phyloP scores from a whole-genome alignment of 2,329 filamentous ascomycete genomes.

The Paraphoma sp. region DNA sequence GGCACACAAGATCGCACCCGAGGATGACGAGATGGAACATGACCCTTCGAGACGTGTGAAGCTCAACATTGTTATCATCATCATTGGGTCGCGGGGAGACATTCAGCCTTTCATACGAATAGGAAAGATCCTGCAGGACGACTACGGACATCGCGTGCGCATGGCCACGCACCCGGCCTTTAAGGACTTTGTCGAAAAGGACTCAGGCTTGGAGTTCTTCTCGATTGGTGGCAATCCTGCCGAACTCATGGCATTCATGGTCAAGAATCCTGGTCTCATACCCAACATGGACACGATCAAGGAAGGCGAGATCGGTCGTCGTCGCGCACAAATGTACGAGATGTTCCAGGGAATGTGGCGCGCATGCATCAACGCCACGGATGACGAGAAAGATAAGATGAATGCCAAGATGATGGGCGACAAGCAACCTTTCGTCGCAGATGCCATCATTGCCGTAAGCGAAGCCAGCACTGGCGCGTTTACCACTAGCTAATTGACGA shows the following conservation, averaged over 20 bases:
- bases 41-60: slow-evolving; percentile 50
- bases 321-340: slow-evolving; percentile 74
- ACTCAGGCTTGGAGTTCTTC: slow-evolving; percentile 79
- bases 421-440: slow-evolving; percentile 78
- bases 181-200: slow-evolving; percentile 75
- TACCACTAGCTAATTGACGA: background rate
- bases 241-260: slow-evolving; percentile 88
- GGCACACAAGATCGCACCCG: slow-evolving; percentile 32
- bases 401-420: slow-evolving; percentile 70
- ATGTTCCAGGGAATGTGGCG: slow-evolving; percentile 88
- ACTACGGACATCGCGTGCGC: slow-evolving; percentile 76
- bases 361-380: slow-evolving; percentile 75
- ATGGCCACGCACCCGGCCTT: slow-evolving; percentile 82
- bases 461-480: too few species aligned
- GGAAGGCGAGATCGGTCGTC: slow-evolving; percentile 72
- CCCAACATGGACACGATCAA: slow-evolving; percentile 75
- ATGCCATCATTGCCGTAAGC: slow-evolving; percentile 71
- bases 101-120: slow-evolving; percentile 81
- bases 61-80: slow-evolving; percentile 83
- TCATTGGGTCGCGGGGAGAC: slow-evolving; percentile 81
- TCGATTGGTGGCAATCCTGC: slow-evolving; percentile 79
- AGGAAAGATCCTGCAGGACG: slow-evolving; percentile 73
- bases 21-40: slow-evolving; percentile 44
- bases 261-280: slow-evolving; percentile 81
- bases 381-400: slow-evolving; percentile 67